These are phyloP conservation scores for Fraxinus nigra DNA, from an alignment of 305 asterid species.

Conservation along the genomic window DNA sequence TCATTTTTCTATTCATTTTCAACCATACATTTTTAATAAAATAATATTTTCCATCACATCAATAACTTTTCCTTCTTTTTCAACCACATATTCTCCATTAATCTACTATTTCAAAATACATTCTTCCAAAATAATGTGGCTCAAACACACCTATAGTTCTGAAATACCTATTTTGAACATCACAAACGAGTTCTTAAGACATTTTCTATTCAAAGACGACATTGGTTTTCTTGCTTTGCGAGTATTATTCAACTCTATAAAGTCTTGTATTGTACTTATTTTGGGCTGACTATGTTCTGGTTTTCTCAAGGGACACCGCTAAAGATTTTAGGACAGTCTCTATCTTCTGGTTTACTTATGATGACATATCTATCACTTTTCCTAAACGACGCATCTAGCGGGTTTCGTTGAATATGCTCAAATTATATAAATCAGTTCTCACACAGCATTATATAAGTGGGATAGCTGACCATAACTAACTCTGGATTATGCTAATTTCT, in stretches of 20 bases:
- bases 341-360: neutral
- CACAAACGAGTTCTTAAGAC: neutral
- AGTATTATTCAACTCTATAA: neutral
- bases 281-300: neutral
- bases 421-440: neutral
- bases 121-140: no score
- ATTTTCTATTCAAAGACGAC: neutral
- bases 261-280: neutral
- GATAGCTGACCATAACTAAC: neutral
- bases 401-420: neutral
- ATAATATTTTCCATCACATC: no score
- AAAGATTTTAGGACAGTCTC: neutral
- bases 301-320: neutral
- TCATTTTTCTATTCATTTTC: no score
- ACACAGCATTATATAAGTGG: neutral
- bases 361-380: neutral
- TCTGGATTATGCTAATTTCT: neutral
- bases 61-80: no score
- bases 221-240: neutral
- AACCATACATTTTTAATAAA: no score
- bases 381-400: neutral
- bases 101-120: no score
- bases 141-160: neutral
- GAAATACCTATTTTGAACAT: neutral
- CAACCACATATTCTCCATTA: no score